Base-by-base conservation (phyloP, 768 basidiomycete genomes). In the Lentinus brumalis region DNA sequence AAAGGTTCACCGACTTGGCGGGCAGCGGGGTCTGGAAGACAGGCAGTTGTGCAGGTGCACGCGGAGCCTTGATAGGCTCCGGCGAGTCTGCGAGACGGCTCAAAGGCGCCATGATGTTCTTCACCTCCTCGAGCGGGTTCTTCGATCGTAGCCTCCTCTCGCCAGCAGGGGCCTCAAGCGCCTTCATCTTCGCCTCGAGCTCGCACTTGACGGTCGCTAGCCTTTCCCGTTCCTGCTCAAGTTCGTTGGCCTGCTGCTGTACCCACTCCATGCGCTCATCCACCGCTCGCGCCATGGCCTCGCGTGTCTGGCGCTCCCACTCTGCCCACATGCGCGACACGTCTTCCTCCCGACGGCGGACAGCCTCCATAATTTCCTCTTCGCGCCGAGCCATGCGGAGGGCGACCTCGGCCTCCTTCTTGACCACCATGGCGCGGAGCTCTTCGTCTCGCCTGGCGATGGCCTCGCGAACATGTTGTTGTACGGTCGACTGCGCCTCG, bases 51-150 rank as follows among this genome's bases (percentile, higher is more conserved):
- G 50, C 53, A 57, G 67, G 38, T 29, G 42, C 18, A 21, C 50
- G 54, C 21, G 62, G 40, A 9, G 41, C 39, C 41, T 49, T 57
- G 35, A 60, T 56, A 38, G 52, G 56, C 15, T 75, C 71, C 2
- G 73, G 65, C 57, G 69, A 64, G 11, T 62, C 63, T 21, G 70
- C 65, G 6, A 79, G 71, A 45, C 76, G 78, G 39, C 72, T 72
- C 26, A 83, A 75, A 5, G 86, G 85, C 26, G 79, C 80, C 7
- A 88, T 78, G 26, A 88, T 71, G 63, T 89, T 91, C 75, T 87
- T 88, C 29, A 92, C 85, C 70, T 92, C 91, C 67, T 92, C 89
- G 4, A 92, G 73, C 5, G 89, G 89, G 8, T 79, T 81, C 69
- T 81, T 49, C 76, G 83, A 79, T 60, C 65, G 67, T 31, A 44